These are phyloP conservation scores for Kalmanozyma brasiliensis DNA, from an alignment of 1,284 basidiomycete species.

Conservation along the genomic window DNA sequence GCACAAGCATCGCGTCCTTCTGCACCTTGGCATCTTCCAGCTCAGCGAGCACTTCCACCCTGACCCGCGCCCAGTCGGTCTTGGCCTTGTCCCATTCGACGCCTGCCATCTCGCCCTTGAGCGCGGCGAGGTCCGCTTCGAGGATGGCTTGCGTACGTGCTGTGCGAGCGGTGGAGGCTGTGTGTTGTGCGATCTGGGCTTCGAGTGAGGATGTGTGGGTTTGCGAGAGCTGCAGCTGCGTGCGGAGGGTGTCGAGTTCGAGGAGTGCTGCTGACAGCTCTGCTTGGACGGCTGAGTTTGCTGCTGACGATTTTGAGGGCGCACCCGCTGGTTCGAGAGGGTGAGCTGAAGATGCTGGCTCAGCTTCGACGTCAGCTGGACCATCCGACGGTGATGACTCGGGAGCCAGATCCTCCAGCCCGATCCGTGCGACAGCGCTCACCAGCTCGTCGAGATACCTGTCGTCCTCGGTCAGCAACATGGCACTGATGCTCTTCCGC, in stretches of 20 bases:
- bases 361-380: neutral
- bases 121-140: conserved; percentile 1
- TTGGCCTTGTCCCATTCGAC: conserved; percentile 19
- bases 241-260: conserved; percentile 10
- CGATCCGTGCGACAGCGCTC: conserved; percentile 29
- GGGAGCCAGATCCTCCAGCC: conserved; percentile 21
- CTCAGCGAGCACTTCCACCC: conserved; percentile 25
- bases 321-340: too few relatives aligned
- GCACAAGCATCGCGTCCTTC: conserved; percentile 26
- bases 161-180: neutral
- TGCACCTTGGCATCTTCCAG: conserved; percentile 33
- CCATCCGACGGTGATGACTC: neutral
- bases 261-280: neutral
- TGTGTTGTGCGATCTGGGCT: conserved; percentile 1
- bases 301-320: neutral
- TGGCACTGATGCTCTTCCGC: conserved; percentile 20
- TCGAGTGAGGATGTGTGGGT: conserved; percentile 6
- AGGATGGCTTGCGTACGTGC: conserved; percentile 1
- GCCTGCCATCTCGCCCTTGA: conserved; percentile 15
- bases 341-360: neutral
- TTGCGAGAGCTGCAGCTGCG: conserved; percentile 10
- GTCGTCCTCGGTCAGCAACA: conserved; percentile 37
- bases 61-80: conserved; percentile 8
- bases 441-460: conserved; percentile 36
- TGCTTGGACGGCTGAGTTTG: neutral